Conservation (phyloP, 2,329 filamentous ascomycete genomes). For the Sclerotinia spermophila region DNA sequence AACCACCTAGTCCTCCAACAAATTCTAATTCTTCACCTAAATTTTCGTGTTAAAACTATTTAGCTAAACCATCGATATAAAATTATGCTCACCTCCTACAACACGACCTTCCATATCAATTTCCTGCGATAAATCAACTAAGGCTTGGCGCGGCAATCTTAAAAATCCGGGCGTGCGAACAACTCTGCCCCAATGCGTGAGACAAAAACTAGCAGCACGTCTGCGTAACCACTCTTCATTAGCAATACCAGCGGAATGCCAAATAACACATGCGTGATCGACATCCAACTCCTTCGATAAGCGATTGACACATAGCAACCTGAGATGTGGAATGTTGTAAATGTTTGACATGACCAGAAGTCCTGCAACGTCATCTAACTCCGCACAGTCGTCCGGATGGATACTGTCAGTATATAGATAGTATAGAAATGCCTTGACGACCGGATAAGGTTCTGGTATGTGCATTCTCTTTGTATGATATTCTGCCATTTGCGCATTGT, state of each 20-base stretch:
- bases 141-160: slow-evolving; percentile 68
- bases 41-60: slow-evolving; percentile 25
- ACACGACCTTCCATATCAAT: slow-evolving; percentile 91
- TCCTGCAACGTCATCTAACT: slow-evolving; percentile 83
- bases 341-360: slow-evolving; percentile 97
- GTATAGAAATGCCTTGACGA: slow-evolving; percentile 91
- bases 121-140: slow-evolving; percentile 90
- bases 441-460: slow-evolving; percentile 91
- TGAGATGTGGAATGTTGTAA: slow-evolving; percentile 92
- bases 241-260: slow-evolving; percentile 88
- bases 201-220: slow-evolving; percentile 80
- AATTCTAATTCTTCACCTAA: slow-evolving; percentile 39
- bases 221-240: slow-evolving; percentile 92
- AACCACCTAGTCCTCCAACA: slow-evolving; percentile 48
- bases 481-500: slow-evolving; percentile 92
- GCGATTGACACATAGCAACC: slow-evolving; percentile 85
- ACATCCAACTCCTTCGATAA: slow-evolving; percentile 89
- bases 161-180: slow-evolving; percentile 87
- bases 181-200: slow-evolving; percentile 91
- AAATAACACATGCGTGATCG: slow-evolving; percentile 90
- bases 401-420: slow-evolving; percentile 98
- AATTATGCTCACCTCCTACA: slow-evolving; percentile 73
- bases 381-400: slow-evolving; percentile 51
- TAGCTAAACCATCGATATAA: slow-evolving; percentile 17
- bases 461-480: slow-evolving; percentile 98